Percentiles rank a stretch among this genome's conserved stretches.
Evolutionary conservation across 257 asterid genomes (phyloP).

Genomic region (Fraxinus pennsylvanica): DNA sequence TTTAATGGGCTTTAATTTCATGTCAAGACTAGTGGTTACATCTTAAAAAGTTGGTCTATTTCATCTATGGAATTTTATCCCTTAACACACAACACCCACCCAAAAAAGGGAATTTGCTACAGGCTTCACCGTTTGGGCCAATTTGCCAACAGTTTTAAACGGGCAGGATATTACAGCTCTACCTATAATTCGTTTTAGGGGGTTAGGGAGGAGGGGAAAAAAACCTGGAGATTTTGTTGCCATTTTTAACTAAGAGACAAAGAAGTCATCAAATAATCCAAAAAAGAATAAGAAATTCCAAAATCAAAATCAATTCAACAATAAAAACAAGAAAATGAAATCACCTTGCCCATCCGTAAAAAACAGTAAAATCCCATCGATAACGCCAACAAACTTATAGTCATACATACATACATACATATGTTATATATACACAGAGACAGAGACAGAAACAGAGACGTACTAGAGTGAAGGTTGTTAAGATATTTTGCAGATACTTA

Average conservation of each 20-base stretch:
- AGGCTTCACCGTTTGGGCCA: not conserved
- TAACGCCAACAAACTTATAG: not conserved
- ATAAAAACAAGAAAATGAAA: not conserved
- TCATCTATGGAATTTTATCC: too few species aligned
- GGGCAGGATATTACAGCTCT: not conserved
- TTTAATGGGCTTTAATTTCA: too few species aligned
- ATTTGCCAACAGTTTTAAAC: slow-evolving; percentile 13
- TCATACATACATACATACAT: not conserved
- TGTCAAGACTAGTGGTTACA: too few species aligned
- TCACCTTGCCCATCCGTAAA: not conserved
- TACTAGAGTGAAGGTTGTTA: not conserved
- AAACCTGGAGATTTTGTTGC: not conserved
- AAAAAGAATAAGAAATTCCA: not conserved
- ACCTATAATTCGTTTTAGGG: not conserved
- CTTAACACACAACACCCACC: not conserved
- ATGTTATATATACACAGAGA: not conserved
- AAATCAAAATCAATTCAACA: not conserved
- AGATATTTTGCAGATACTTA: not conserved
- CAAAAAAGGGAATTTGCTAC: not conserved
- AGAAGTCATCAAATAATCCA: not conserved
- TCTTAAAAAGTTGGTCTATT: too few species aligned
- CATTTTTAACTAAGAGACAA: not conserved
- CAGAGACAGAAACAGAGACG: not conserved
- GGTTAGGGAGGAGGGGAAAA: not conserved
- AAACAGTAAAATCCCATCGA: not conserved